Percentiles rank a stretch among this genome's conserved stretches.
phyloP scores from a whole-genome alignment of 306 rosid genomes.

The Gastrolobium bilobum region DNA sequence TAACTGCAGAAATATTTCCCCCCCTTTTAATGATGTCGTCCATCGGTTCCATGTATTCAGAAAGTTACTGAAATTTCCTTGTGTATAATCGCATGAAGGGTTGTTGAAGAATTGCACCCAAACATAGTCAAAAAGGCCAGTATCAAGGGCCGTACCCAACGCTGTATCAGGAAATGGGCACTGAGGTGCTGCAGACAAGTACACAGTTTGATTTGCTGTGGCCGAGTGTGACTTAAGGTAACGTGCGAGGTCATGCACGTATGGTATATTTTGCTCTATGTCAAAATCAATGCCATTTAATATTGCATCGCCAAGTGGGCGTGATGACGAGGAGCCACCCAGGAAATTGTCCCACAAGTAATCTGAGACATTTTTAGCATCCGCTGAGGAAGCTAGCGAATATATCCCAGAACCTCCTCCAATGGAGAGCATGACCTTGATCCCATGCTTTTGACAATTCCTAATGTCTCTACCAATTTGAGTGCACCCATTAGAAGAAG shows the following conservation, averaged over 20 bases:
- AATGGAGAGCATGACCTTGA: constrained; percentile 65
- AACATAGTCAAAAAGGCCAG: not conserved
- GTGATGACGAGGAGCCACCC: constrained; percentile 52
- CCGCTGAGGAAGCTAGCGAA: constrained; percentile 55
- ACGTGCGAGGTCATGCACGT: constrained; percentile 52
- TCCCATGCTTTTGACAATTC: constrained; percentile 58
- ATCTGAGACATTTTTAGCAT: constrained; percentile 57
- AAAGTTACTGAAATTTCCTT: constrained; percentile 36
- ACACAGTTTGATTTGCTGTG: constrained; percentile 41
- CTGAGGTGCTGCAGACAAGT: constrained; percentile 59
- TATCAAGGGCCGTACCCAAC: no score
- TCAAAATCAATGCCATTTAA: constrained; percentile 72
- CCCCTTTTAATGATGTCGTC: constrained; percentile 45
- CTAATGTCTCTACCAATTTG: constrained; percentile 46
- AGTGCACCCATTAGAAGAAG: constrained; percentile 46
- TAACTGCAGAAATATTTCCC: constrained; percentile 59
- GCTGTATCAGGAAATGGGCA: constrained; percentile 4
- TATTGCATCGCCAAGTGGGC: constrained; percentile 60
- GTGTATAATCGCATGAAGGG: constrained; percentile 47
- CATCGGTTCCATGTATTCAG: constrained; percentile 56
- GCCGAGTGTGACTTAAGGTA: constrained; percentile 36
- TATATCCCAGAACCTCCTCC: constrained; percentile 55
- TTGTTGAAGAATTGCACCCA: not conserved
- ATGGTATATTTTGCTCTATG: not conserved
- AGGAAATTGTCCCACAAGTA: constrained; percentile 69